Conservation (phyloP, 768 basidiomycete species). For the Amanita fuliginea region DNA sequence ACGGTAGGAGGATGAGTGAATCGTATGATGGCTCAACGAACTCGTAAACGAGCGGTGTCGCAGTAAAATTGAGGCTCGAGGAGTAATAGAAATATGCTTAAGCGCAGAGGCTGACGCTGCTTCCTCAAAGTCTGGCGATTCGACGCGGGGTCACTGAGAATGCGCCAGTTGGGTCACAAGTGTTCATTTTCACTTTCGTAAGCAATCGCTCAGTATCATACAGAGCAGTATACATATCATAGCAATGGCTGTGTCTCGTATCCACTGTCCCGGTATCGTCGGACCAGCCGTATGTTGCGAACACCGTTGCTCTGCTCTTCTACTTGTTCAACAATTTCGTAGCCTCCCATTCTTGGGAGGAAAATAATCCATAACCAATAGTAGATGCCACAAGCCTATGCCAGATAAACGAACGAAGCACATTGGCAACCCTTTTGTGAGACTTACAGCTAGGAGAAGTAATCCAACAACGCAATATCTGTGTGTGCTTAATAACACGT, state of each 20-base stretch:
- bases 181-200: no score
- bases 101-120: no score
- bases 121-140: no score
- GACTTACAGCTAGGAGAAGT: conserved; percentile 16
- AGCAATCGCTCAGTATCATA: not conserved
- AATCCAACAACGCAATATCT: conserved; percentile 23
- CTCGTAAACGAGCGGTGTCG: no score
- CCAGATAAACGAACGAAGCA: not conserved
- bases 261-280: conserved; percentile 19
- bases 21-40: no score
- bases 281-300: conserved; percentile 20
- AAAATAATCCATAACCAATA: conserved; percentile 32
- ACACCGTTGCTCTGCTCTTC: conserved; percentile 26
- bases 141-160: no score
- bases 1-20: no score
- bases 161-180: no score
- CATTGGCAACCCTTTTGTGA: not conserved
- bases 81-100: no score
- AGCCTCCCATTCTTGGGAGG: conserved; percentile 31
- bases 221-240: not conserved
- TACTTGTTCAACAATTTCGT: conserved; percentile 36
- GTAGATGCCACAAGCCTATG: conserved; percentile 22
- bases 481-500: no score
- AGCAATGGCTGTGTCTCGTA: conserved; percentile 8
- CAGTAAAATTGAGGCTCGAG: no score